Conservation (phyloP, 2,329 filamentous ascomycete species). For the Pestalotiopsis sp. region DNA sequence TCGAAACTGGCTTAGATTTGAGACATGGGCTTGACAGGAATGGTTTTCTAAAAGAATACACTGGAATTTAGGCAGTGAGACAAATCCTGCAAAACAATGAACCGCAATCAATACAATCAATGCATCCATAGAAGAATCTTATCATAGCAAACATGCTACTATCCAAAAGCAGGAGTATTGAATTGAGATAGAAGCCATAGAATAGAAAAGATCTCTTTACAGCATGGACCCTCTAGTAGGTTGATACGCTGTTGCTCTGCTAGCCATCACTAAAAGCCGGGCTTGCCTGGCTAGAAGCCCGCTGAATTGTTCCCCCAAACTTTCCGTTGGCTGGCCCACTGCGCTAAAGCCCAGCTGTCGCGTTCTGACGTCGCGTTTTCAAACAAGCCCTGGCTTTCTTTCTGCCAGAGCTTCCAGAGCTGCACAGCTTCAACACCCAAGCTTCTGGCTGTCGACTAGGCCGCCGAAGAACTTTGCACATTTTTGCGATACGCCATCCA, state of each 20-base stretch:
- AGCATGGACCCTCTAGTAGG: no score
- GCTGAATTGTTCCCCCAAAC: not conserved
- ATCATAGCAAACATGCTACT: no score
- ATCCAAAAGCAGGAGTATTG: no score
- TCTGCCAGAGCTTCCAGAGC: not conserved
- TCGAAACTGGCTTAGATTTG: not conserved
- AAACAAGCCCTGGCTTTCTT: not conserved
- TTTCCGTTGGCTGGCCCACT: not conserved
- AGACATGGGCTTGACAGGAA: not conserved
- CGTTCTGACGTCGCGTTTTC: slow-evolving; percentile 5
- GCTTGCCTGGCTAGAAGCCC: not conserved
- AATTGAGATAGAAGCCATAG: no score
- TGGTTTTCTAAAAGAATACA: no score
- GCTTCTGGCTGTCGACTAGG: not conserved
- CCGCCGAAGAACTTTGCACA: not conserved
- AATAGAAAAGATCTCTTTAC: no score
- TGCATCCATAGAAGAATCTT: no score
- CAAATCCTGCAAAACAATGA: no score
- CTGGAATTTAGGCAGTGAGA: no score
- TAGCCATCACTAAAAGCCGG: not conserved
- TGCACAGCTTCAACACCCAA: not conserved
- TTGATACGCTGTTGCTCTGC: no score
- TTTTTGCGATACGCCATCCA: not conserved
- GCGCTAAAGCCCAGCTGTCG: not conserved
- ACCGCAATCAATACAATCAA: no score